Evolutionary conservation across 768 basidiomycete species (phyloP), one percentile per base, ranked within the genome.

Genomic region (Arthromyces matolae): DNA sequence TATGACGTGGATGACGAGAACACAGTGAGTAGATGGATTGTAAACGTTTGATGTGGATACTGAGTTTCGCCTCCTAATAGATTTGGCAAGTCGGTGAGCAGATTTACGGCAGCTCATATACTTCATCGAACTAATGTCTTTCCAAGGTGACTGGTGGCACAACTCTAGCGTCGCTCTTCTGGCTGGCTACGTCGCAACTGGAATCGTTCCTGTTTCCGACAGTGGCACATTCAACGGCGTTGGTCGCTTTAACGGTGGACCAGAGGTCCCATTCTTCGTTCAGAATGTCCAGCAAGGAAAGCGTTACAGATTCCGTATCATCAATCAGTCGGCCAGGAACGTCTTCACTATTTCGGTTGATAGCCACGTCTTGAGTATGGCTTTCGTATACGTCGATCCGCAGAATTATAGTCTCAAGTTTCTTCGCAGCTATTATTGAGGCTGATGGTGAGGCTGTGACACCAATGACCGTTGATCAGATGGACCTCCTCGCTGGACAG

Each of bases 181-280:
- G 58, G 54, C 68, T 52, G 40, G 31, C 6, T 50, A 60, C 50
- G 41, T 53, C 50, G 49, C 51, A 4, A 51, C 61, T 44, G 60
- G 59, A 29, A 55, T 63, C 34, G 58, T 64, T 7, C 64, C 64
- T 4, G 58, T 65, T 4, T 62, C 43, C 18, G 60, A 76, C 48
- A 67, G 72, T 18, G 69, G 69, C 4, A 60, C 76, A 14, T 68
- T 80, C 47, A 79, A 79, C 42, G 75, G 74, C 5, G 54, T 52
- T 16, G 76, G 75, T n/a, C 72, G 77, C 36, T 69, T 53, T 55
- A 47, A 60, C 12, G 61, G 64, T 2, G 77, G 78, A 8, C 73
- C 76, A 12, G 33, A 31, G 5, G 60, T 63, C 3, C 60, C 68
- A 1, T 66, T 72, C 29, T 42, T 73, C 0, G 65, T 75, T 8